Base-by-base conservation (phyloP, 2,329 filamentous ascomycete genomes). In the Geosmithia putterillii region DNA sequence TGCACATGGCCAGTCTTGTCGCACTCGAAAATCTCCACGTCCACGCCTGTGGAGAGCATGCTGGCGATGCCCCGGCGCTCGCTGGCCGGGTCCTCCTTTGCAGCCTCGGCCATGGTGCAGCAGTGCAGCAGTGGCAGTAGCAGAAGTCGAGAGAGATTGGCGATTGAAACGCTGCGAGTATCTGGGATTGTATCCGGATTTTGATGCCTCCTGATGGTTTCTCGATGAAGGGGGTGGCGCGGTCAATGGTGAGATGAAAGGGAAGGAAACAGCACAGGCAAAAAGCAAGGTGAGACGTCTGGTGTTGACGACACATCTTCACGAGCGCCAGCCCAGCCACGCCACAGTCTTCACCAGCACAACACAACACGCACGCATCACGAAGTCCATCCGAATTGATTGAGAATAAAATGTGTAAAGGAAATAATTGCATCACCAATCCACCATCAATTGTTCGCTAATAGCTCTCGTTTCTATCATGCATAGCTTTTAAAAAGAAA, bases 1-100 rank as follows among this genome's bases (percentile, higher is more conserved):
- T 58, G 54, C 8, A 61, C 44, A 25, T 61, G 54, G 4, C 62
- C 64, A 1, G 61, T 58, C 42, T 57, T 64, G 48, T 65, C 64
- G 2, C 62, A 54, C 47, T 67, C 64, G 2, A 51, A 35, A 3
- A 67, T 50, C 21, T 63, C 55, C 9, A 62, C 45, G 4, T 54
- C 52, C 20, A 47, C 40, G 12, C 51, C 52, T 19, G 46, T 49
- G 6, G 53, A 51, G 21, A 61, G 47, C 12, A 54, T 47, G 1
- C 44, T 41, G 5, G 51, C 48, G 17, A 59, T 48, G 44, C 53
- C 52, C 21, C 21, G 15, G 12, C 18, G n/a, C n/a, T n/a, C 18
- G 6, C 7, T n/a, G 9, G 17, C 18, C 3, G 39, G 19, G 39
- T 17, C 39, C 12, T 20, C 25, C 34, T 22, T 37, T 18, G 22